phyloP scores from a whole-genome alignment of 2,329 filamentous ascomycete genomes.

The Elsinoe batatas region DNA sequence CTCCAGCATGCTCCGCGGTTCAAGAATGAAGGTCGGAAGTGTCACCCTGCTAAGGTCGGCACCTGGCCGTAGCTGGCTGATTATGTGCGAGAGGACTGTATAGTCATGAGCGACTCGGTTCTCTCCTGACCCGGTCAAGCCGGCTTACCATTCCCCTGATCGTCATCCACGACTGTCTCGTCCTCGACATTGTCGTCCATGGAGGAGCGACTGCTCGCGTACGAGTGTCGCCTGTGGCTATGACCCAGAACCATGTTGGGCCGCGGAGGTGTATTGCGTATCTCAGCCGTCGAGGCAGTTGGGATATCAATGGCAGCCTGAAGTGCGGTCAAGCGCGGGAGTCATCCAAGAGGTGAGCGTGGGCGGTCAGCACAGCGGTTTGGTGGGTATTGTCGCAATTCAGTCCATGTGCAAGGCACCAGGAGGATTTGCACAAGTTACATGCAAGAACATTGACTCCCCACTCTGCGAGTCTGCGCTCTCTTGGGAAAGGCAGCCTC shows the following conservation, averaged over 20 bases:
- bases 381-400: neutral
- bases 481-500: neutral
- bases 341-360: neutral
- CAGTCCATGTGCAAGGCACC: conserved; percentile 11
- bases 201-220: conserved; percentile 35
- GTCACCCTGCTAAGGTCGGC: conserved; percentile 92
- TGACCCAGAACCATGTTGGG: conserved; percentile 40
- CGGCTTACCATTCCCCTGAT: conserved; percentile 80
- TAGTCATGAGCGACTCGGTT: neutral
- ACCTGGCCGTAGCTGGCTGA: conserved; percentile 89
- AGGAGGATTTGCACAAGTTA: conserved; percentile 7
- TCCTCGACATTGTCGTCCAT: conserved; percentile 35
- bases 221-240: conserved; percentile 38
- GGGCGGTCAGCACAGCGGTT: neutral
- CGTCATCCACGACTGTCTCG: conserved; percentile 74
- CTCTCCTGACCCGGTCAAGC: conserved; percentile 6
- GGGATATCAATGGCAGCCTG: conserved; percentile 5
- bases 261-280: neutral
- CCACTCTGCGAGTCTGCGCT: neutral
- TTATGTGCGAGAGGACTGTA: conserved; percentile 88
- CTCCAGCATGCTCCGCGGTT: conserved; percentile 95
- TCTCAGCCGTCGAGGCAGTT: neutral
- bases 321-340: conserved; percentile 5
- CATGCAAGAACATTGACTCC: neutral
- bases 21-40: conserved; percentile 92